Conservation (phyloP, 768 basidiomycete species). For the Sistotremastrum suecicum region DNA sequence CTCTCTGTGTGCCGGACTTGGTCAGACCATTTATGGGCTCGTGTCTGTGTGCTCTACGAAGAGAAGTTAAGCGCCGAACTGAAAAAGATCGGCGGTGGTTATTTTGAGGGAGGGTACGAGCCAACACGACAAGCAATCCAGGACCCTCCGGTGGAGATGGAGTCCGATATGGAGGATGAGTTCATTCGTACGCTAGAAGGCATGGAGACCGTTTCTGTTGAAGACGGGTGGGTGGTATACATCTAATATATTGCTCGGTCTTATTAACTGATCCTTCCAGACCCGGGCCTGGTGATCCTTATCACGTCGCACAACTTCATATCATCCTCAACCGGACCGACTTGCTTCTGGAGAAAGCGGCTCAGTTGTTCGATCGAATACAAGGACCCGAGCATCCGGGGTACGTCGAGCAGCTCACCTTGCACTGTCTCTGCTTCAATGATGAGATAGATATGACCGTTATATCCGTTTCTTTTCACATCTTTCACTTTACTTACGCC, state of each 20-base stretch:
- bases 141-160: conserved; percentile 15
- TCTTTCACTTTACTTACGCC: conserved; percentile 74
- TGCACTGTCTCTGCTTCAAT: background rate
- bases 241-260: background rate
- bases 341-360: conserved; percentile 44
- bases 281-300: conserved; percentile 54
- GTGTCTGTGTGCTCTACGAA: conserved; percentile 68
- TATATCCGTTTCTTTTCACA: conserved; percentile 83
- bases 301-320: conserved; percentile 69
- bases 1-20: conserved; percentile 73
- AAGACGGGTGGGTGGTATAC: conserved; percentile 40
- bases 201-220: conserved; percentile 40
- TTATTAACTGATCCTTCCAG: conserved; percentile 17
- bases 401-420: no score
- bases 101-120: conserved; percentile 48
- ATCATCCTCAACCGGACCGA: conserved; percentile 64
- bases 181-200: conserved; percentile 42
- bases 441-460: conserved; percentile 9
- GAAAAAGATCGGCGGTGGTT: conserved; percentile 38
- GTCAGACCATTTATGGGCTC: conserved; percentile 95
- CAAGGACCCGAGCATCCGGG: no score
- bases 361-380: background rate
- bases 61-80: conserved; percentile 65
- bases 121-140: conserved; percentile 13
- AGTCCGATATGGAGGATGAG: conserved; percentile 17